A percentile compares a stretch with the other conserved stretches of the same genome.
Conservation (phyloP, 345 rosid genomes). For the Populus simonii region DNA sequence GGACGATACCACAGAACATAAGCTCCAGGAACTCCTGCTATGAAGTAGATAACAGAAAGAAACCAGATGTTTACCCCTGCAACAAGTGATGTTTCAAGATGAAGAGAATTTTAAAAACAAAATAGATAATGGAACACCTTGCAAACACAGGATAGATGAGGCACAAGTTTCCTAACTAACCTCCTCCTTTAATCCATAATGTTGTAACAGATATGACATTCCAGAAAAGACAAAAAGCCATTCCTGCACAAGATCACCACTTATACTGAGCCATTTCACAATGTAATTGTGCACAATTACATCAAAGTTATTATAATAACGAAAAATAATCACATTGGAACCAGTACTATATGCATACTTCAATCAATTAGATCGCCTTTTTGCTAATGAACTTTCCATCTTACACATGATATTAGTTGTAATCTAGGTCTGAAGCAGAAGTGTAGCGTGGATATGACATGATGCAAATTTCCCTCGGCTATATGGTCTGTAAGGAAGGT, state of each 20-base stretch:
- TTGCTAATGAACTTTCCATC: not conserved
- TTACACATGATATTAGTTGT: not conserved
- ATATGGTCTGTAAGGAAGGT: too few relatives aligned
- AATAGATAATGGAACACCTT: not conserved
- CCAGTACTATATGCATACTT: not conserved
- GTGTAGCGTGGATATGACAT: not conserved
- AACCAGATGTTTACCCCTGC: slow-evolving; percentile 92
- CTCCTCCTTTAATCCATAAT: slow-evolving; percentile 85
- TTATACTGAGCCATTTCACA: not conserved
- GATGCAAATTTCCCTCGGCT: not conserved
- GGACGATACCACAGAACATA: slow-evolving; percentile 72
- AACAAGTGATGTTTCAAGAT: slow-evolving; percentile 4
- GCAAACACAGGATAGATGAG: not conserved
- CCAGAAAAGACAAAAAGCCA: slow-evolving; percentile 80
- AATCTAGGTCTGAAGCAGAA: not conserved
- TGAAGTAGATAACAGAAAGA: slow-evolving; percentile 87
- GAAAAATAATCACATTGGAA: not conserved
- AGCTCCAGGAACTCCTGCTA: slow-evolving; percentile 76
- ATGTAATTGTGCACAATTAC: not conserved
- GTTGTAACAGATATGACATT: slow-evolving; percentile 72
- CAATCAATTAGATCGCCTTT: not conserved
- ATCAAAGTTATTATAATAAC: not conserved
- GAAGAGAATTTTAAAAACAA: not conserved
- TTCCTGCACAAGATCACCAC: slow-evolving; percentile 51
- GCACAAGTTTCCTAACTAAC: slow-evolving; percentile 33